Evolutionary conservation across 1,139 yeast genomes (phyloP), one percentile per base, ranked within the genome.

Genomic region (Yamadazyma taylorii): DNA sequence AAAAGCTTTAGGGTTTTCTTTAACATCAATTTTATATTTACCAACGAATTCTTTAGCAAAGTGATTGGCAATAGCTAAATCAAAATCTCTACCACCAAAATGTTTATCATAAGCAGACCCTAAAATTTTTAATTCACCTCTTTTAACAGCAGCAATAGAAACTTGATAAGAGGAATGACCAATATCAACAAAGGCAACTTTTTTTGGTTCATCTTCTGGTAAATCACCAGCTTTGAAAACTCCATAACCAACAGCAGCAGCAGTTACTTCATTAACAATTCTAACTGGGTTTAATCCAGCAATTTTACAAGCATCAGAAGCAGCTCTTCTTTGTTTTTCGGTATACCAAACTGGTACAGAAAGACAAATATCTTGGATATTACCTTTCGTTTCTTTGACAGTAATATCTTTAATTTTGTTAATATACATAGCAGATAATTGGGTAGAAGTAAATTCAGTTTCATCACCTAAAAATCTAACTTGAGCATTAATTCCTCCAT

Each of bases 171-270:
- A 82, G 36, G 97, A 88, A 76, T 92, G 95, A 55, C 99, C 99
- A 64, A 94, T 87, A 68, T 92, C 99, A 44, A 92, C 81, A 56
- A 92, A 86, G 30, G 95, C 97, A 53, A 92, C 88, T 60, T 79
- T 85, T 73, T 85, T 83, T 58, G 92, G 85, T 66, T 84, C 85
- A 54, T 85, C 95, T 66, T 88, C 97, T 51, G 86, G 88, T 65
- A 96, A 92, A 53, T 92, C 86, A 58, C 87, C 94, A 41, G 86
- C 81, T 79, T 92, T 90, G 83, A 92, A 92, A 46, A 92, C 97
- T 75, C 98, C 98, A 73, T 92, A 94, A 52, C 97, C 95, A 50
- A 94, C 96, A 52, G 97, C 97, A 43, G 98, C 98, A 45, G 98
- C 97, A 43, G 98, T 90, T 48, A 87, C 82, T 65, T 92, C 98